Conservation (phyloP, 768 basidiomycete genomes). For the Nevesoporus exiguus region DNA sequence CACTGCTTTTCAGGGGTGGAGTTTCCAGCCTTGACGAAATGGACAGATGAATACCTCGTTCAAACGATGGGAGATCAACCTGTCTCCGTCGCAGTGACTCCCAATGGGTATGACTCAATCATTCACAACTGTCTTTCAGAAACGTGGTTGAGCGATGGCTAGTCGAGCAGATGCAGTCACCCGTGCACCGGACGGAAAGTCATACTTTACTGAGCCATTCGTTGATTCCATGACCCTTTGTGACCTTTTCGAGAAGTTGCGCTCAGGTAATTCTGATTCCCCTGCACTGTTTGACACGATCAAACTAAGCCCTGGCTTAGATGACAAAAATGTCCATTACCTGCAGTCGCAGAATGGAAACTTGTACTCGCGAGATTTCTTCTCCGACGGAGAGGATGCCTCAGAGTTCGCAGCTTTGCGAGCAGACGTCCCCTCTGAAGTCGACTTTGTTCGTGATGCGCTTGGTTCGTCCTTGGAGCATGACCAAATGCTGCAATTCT, state of each 20-base stretch:
- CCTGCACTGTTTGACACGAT: not conserved
- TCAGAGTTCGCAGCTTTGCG: constrained; percentile 66
- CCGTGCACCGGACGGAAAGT: constrained; percentile 44
- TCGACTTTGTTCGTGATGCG: constrained; percentile 75
- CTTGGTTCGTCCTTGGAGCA: constrained; percentile 50
- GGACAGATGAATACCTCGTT: constrained; percentile 65
- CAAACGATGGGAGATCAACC: constrained; percentile 47
- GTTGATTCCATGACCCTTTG: constrained; percentile 65
- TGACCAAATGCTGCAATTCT: not conserved
- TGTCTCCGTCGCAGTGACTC: constrained; percentile 78
- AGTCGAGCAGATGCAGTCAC: constrained; percentile 79
- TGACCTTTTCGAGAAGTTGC: constrained; percentile 45
- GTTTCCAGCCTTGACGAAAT: constrained; percentile 47
- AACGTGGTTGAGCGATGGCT: constrained; percentile 13
- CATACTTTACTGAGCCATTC: constrained; percentile 76
- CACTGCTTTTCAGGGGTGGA: constrained; percentile 40
- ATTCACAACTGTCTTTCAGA: not conserved
- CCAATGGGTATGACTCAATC: constrained; percentile 61
- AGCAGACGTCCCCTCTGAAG: constrained; percentile 62
- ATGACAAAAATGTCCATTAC: constrained; percentile 50
- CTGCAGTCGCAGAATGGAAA: constrained; percentile 94
- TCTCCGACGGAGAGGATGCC: constrained; percentile 31
- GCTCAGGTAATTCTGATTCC: constrained; percentile 27
- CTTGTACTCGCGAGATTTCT: constrained; percentile 51
- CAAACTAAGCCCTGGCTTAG: not conserved